Conservation (phyloP, 2,329 filamentous ascomycete genomes). For the Pestalotiopsis sp. region DNA sequence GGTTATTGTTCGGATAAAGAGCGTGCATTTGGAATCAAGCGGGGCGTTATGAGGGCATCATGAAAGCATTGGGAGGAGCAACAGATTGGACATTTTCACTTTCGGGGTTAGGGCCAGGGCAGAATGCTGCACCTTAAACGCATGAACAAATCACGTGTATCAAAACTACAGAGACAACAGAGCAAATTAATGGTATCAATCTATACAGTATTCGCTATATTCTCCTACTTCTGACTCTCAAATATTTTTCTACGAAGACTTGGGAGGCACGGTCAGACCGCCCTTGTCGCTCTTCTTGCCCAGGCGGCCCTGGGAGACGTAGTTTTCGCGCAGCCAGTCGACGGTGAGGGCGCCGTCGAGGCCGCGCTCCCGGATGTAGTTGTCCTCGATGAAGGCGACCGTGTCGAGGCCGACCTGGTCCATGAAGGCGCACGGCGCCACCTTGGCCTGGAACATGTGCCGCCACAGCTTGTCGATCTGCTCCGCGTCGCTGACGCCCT, state of each 20-base stretch:
- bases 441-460: slow-evolving; percentile 33
- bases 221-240: background rate
- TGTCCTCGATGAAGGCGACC: slow-evolving; percentile 53
- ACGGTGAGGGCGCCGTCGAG: slow-evolving; percentile 41
- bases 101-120: no score
- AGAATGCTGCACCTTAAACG: no score
- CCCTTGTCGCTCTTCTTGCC: slow-evolving; percentile 46
- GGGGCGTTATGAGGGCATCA: no score
- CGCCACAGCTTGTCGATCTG: slow-evolving; percentile 52
- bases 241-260: background rate
- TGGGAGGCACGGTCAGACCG: slow-evolving; percentile 29
- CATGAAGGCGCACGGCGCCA: slow-evolving; percentile 37
- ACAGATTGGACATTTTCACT: no score
- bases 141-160: no score
- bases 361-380: slow-evolving; percentile 53
- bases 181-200: background rate
- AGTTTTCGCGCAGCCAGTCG: slow-evolving; percentile 44
- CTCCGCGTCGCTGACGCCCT: slow-evolving; percentile 50
- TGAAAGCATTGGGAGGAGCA: no score
- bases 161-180: no score
- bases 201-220: background rate
- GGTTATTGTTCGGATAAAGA: no score
- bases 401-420: slow-evolving; percentile 55
- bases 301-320: slow-evolving; percentile 47
- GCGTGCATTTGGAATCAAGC: no score